A percentile compares a stretch with the other conserved stretches of the same genome.
Evolutionary conservation across 1,139 yeast genomes (phyloP).

Genomic region (Debaryomyces singareniensis): DNA sequence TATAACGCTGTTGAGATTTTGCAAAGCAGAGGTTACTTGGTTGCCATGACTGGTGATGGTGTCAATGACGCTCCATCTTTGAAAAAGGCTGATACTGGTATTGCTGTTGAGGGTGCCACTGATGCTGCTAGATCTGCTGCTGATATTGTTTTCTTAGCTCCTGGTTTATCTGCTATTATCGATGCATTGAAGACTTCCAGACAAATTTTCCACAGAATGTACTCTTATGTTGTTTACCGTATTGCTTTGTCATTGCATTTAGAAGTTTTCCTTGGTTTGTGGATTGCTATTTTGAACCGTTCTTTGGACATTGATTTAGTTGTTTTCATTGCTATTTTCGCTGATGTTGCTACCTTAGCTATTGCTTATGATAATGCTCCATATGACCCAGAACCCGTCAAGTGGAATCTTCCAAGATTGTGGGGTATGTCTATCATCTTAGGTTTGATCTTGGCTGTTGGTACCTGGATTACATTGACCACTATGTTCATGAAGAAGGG

Average conservation of each 20-base stretch:
- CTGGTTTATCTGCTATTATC: slow-evolving; percentile 91
- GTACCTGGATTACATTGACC: slow-evolving; percentile 90
- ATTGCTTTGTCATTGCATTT: slow-evolving; percentile 89
- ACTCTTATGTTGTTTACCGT: slow-evolving; percentile 94
- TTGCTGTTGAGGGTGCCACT: slow-evolving; percentile 95
- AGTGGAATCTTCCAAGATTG: slow-evolving; percentile 97
- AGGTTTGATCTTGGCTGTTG: slow-evolving; percentile 77
- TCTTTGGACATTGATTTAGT: slow-evolving; percentile 80
- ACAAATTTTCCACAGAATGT: slow-evolving; percentile 98
- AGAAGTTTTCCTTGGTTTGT: slow-evolving; percentile 87
- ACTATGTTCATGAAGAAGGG: slow-evolving; percentile 76
- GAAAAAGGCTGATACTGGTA: slow-evolving; percentile 96
- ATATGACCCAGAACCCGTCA: slow-evolving; percentile 92
- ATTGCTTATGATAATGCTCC: slow-evolving; percentile 98
- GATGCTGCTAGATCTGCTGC: slow-evolving; percentile 97
- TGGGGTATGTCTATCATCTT: slow-evolving; percentile 92
- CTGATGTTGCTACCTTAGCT: slow-evolving; percentile 92
- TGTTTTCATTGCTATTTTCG: slow-evolving; percentile 92
- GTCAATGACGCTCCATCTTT: slow-evolving; percentile 95
- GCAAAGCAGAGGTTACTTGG: slow-evolving; percentile 89
- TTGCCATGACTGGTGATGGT: slow-evolving; percentile 99
- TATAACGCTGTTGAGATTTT: slow-evolving; percentile 86
- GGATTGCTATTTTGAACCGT: slow-evolving; percentile 87
- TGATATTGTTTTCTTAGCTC: slow-evolving; percentile 93
- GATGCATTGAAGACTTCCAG: slow-evolving; percentile 92